Base-by-base conservation (phyloP, 73 alveolate genomes). In the Paraurostyla sp. region DNA sequence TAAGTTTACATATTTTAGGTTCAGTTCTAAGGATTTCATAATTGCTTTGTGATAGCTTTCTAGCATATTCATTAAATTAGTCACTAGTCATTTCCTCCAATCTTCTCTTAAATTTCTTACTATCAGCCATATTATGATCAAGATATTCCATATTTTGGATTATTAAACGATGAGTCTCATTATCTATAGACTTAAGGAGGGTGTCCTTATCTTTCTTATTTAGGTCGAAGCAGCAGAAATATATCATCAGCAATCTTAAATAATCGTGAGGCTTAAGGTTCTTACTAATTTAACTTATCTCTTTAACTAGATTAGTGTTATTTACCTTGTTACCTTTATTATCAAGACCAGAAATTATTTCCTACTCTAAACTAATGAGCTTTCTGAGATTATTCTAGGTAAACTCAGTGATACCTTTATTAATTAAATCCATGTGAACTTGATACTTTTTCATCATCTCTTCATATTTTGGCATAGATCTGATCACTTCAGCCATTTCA, bases 391-490 rank as follows among this genome's bases (percentile, higher is more conserved):
- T 80, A 40, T 51, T 89, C 83, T 49, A 30, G 38, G 50, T 18
- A 41, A 80, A 69, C 0, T 42, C 83, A 27, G 45, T 62, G 7
- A 78, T 69, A 9, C 60, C 85, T 42, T 60, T 73, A 25, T 90
- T 71, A 7, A 59, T 62, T 18, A 90, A 51, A 1, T 83, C 89
- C 43, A 90, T 40, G 49, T 90, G 95, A 0, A 90, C 71, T 18
- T 51, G 46, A 48, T 82, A 90, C 73, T 83, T 90, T 52, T 83
- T 82, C 87, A 90, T 69, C 58, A 90, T 46, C 43, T 90, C 95
- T 52, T 90, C 81, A 52, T 68, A 82, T 58, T 81, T 90, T 0
- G 92, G 90, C 89, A 83, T 71, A 3, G 60, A 27, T 81, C 78
- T 80, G 35, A 89, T 45, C 35, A 84, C 62, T 42, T 82, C 92